These are phyloP conservation scores for Candida maesae DNA, from an alignment of 805 yeast species.

Conservation along the genomic window DNA sequence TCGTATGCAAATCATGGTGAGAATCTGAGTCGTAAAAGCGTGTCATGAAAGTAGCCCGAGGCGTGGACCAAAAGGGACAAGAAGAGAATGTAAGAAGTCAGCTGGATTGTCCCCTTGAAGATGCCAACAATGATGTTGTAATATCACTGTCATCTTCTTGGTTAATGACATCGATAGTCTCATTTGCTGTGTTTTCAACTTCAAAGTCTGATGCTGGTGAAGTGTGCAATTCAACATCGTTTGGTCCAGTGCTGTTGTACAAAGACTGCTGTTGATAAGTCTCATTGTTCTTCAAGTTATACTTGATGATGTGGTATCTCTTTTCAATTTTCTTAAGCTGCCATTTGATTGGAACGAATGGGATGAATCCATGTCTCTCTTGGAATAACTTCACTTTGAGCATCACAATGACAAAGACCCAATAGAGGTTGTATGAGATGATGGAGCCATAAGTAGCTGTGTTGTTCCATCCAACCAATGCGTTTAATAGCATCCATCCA, in stretches of 20 bases:
- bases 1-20: too few species aligned
- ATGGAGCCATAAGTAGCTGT: slow-evolving; percentile 91
- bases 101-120: slow-evolving; percentile 10
- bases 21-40: too few species aligned
- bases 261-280: slow-evolving; percentile 19
- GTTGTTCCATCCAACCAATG: slow-evolving; percentile 90
- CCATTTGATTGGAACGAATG: slow-evolving; percentile 58
- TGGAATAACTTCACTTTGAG: slow-evolving; percentile 46
- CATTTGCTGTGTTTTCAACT: neutral
- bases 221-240: slow-evolving; percentile 12
- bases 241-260: slow-evolving; percentile 11
- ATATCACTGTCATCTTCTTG: slow-evolving; percentile 15
- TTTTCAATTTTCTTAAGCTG: slow-evolving; percentile 53
- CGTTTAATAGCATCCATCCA: slow-evolving; percentile 88
- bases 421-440: slow-evolving; percentile 64
- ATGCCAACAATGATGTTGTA: slow-evolving; percentile 17
- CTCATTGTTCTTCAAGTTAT: slow-evolving; percentile 31
- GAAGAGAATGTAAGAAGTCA: too few species aligned
- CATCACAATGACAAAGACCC: slow-evolving; percentile 51
- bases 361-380: slow-evolving; percentile 57
- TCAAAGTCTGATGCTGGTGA: neutral
- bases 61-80: too few species aligned
- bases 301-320: slow-evolving; percentile 32
- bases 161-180: slow-evolving; percentile 6
- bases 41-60: too few species aligned